Base-by-base conservation (phyloP, 192 early-diverging fungal genomes). In the Helicostylum pulchrum region DNA sequence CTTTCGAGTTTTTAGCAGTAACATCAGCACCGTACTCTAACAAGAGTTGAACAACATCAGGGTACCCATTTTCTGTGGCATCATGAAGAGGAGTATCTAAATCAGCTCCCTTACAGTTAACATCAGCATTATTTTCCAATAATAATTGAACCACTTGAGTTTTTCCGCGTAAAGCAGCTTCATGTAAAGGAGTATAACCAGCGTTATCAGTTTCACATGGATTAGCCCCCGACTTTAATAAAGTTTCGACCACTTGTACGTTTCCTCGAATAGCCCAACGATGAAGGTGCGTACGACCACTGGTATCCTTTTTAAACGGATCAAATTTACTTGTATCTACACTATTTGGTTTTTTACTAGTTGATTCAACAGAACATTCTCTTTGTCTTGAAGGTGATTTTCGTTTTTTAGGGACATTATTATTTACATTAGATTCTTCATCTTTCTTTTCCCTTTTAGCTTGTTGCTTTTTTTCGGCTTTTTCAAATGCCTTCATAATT, bases 1-100 rank as follows among this genome's bases (percentile, higher is more conserved):
- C 78, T n/a, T 82, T 82, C 15, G 82, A 78, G 61, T 87, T 87
- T 0, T 82, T 77, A 17, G 79, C 73, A 57, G 76, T 68, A 21
- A 74, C 73, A 59, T 83, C 69, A 10, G 81, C 80, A 49, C 77
- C 78, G 67, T 79, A 67, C 23, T 71, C 65, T 46, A 85, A 58
- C 17, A 85, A 64, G 8, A 80, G 32, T 7, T 70, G 58, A 10
- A 77, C 78, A 5, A 85, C 74, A 7, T 76, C 64, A 2, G 67
- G 55, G 46, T 81, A 76, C 1, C 78, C 79, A 49, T 85, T 81
- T 56, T 83, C 80, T 10, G 72, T 72, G 12, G 88, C 85, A 34
- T 90, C 88, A 54, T 90, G 88, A 19, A 90, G 67, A 9, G 88
- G 83, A 17, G 89, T 89, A 54, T 85, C 73, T n/a, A 78, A 79